A percentile compares a stretch with the other conserved stretches of the same genome.
These are phyloP conservation scores for Populus tremula DNA, from an alignment of 345 rosid genomes.

Conservation along the genomic window DNA sequence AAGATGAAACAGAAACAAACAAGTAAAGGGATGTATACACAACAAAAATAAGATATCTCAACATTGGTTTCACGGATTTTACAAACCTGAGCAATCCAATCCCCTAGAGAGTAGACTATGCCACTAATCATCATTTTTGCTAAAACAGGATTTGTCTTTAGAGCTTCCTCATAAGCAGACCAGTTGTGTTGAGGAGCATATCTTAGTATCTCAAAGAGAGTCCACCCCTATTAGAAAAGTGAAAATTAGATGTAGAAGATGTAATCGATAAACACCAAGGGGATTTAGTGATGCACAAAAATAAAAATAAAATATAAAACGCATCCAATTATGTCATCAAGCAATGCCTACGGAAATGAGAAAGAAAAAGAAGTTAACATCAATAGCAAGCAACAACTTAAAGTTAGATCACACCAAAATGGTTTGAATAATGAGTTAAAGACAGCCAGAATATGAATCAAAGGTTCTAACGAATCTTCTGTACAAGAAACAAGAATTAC, in stretches of 20 bases:
- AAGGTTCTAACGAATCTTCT: neutral
- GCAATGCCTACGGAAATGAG: neutral
- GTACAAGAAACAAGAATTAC: constrained; percentile 1
- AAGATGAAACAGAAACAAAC: neutral
- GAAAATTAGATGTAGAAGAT: neutral
- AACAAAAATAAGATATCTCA: neutral
- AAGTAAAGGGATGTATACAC: neutral
- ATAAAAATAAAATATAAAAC: neutral
- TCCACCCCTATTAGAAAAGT: constrained; percentile 69
- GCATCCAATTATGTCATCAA: neutral
- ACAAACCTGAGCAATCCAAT: constrained; percentile 95
- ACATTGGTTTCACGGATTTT: neutral
- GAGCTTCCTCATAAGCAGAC: constrained; percentile 90
- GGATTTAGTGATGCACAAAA: neutral
- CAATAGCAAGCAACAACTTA: neutral
- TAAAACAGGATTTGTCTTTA: constrained; percentile 72
- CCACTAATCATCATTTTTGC: constrained; percentile 97
- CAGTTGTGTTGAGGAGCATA: constrained; percentile 97
- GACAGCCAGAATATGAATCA: neutral
- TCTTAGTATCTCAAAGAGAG: constrained; percentile 76
- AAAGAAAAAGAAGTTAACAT: neutral
- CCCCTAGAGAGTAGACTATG: constrained; percentile 84
- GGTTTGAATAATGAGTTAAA: neutral
- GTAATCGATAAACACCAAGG: neutral
- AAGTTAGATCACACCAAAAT: neutral